A percentile compares a stretch with the other conserved stretches of the same genome.
Evolutionary conservation across 208 protist genomes (phyloP).

Genomic region (Trypanosoma melophagium): DNA sequence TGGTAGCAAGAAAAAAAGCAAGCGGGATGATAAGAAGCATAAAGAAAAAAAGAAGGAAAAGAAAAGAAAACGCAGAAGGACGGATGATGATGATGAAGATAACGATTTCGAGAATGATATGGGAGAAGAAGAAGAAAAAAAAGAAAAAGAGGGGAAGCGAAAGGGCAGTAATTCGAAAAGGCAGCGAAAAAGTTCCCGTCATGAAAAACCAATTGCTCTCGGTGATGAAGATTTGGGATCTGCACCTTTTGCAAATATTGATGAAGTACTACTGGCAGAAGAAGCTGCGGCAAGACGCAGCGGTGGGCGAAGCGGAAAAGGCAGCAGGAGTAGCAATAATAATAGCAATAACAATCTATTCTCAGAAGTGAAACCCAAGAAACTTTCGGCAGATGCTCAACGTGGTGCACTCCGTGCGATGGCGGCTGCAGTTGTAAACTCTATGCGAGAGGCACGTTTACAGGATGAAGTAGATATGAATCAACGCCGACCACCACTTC

Average conservation of each 20-base stretch:
- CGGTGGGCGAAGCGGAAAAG: too few relatives aligned
- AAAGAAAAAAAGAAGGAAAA: slow-evolving; percentile 15
- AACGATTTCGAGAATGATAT: slow-evolving; percentile 4
- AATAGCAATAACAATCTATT: background rate
- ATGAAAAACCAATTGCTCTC: slow-evolving; percentile 19
- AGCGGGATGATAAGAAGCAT: slow-evolving; percentile 23
- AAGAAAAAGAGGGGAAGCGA: slow-evolving; percentile 4
- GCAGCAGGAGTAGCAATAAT: background rate
- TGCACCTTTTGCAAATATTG: slow-evolving; percentile 19
- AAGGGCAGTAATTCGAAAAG: background rate
- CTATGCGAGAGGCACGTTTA: slow-evolving; percentile 30
- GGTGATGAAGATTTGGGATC: slow-evolving; percentile 20
- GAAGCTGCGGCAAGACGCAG: slow-evolving; percentile 4
- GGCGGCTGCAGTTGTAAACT: slow-evolving; percentile 16
- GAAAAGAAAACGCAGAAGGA: slow-evolving; percentile 18
- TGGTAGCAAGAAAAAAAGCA: slow-evolving; percentile 23
- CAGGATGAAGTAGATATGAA: slow-evolving; percentile 28
- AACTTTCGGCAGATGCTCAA: slow-evolving; percentile 21
- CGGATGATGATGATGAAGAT: slow-evolving; percentile 26
- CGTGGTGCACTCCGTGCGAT: slow-evolving; percentile 13
- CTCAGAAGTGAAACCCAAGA: slow-evolving; percentile 6
- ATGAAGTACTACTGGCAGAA: slow-evolving; percentile 19
- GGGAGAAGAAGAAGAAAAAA: slow-evolving; percentile 14
- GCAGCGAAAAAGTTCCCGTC: slow-evolving; percentile 7
- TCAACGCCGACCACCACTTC: slow-evolving; percentile 40